Conservation (phyloP, 257 asterid genomes). For the Primulina eburnea region DNA sequence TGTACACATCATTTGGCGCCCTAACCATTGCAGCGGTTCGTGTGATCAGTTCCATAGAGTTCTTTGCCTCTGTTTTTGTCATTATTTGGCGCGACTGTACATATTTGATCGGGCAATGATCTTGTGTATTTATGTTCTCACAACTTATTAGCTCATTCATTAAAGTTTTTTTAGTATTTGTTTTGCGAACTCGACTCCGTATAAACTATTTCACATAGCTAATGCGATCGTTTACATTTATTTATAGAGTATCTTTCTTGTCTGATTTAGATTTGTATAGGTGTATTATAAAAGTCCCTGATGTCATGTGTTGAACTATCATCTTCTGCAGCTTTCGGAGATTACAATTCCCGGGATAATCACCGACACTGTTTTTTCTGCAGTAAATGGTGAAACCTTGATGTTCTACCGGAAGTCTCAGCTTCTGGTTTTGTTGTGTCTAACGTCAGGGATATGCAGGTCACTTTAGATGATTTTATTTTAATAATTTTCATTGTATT, state of each 20-base stretch:
- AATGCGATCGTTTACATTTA: neutral
- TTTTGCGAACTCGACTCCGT: neutral
- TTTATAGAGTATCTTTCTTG: neutral
- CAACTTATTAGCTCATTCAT: too few species aligned
- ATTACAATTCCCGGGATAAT: slow-evolving; percentile 49
- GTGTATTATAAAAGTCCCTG: neutral
- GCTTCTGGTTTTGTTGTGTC: slow-evolving; percentile 37
- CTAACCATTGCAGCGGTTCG: slow-evolving; percentile 48
- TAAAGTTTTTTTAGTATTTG: neutral
- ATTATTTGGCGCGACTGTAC: neutral
- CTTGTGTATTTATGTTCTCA: neutral
- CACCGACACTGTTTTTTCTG: slow-evolving; percentile 45
- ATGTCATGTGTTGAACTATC: neutral
- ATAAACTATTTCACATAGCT: neutral
- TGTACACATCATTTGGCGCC: slow-evolving; percentile 42
- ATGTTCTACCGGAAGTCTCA: slow-evolving; percentile 32
- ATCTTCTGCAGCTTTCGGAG: slow-evolving; percentile 42
- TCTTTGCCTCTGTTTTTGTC: too few species aligned
- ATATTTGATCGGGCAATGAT: neutral
- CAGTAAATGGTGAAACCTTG: slow-evolving; percentile 41
- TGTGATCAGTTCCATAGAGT: neutral
- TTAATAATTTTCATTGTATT: neutral
- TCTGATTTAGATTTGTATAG: neutral
- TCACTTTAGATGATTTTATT: slow-evolving; percentile 10
- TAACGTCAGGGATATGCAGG: slow-evolving; percentile 55